These are phyloP conservation scores for Ophiostoma quercus DNA, from an alignment of 2,329 filamentous ascomycete genomes.

Conservation along the genomic window DNA sequence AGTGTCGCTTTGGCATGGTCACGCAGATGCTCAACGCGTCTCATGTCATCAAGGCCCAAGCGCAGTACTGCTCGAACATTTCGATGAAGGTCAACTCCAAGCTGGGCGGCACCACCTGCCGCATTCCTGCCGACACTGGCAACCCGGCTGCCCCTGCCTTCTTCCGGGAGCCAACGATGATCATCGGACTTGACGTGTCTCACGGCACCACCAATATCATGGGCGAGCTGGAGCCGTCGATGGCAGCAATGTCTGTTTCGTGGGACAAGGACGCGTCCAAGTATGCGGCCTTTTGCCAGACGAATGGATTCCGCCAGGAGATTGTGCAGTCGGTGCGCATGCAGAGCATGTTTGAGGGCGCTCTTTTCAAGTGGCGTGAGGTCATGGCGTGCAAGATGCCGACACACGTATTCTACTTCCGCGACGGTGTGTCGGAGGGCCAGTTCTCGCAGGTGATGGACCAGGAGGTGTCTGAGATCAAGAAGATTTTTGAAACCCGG, in stretches of 20 bases:
- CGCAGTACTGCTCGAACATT: slow-evolving; percentile 89
- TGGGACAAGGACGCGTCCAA: slow-evolving; percentile 65
- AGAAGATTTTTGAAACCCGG: slow-evolving; percentile 46
- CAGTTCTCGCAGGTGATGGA: slow-evolving; percentile 77
- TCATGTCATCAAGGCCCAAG: slow-evolving; percentile 64
- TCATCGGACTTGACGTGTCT: slow-evolving; percentile 88
- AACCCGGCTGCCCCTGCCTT: slow-evolving; percentile 31
- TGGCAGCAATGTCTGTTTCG: slow-evolving; percentile 82
- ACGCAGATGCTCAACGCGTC: slow-evolving; percentile 73
- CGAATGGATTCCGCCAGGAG: slow-evolving; percentile 77
- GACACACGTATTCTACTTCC: slow-evolving; percentile 79
- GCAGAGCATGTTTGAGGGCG: slow-evolving; percentile 56
- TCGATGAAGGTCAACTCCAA: slow-evolving; percentile 97
- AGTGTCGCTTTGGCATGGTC: slow-evolving; percentile 76
- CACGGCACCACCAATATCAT: slow-evolving; percentile 58
- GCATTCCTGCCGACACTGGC: slow-evolving; percentile 35
- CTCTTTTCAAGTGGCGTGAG: slow-evolving; percentile 61
- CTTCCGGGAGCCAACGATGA: slow-evolving; percentile 60
- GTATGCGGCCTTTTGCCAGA: slow-evolving; percentile 74
- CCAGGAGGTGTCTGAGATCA: slow-evolving; percentile 70
- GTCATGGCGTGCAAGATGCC: slow-evolving; percentile 52
- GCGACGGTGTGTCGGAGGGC: slow-evolving; percentile 85
- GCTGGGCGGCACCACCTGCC: slow-evolving; percentile 73
- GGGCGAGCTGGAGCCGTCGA: slow-evolving; percentile 62
- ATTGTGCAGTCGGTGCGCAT: slow-evolving; percentile 67